Percentiles rank a stretch among this genome's conserved stretches.
These are phyloP conservation scores for Orbilia brochopaga DNA, from an alignment of 2,329 filamentous ascomycete species.

Conservation along the genomic window DNA sequence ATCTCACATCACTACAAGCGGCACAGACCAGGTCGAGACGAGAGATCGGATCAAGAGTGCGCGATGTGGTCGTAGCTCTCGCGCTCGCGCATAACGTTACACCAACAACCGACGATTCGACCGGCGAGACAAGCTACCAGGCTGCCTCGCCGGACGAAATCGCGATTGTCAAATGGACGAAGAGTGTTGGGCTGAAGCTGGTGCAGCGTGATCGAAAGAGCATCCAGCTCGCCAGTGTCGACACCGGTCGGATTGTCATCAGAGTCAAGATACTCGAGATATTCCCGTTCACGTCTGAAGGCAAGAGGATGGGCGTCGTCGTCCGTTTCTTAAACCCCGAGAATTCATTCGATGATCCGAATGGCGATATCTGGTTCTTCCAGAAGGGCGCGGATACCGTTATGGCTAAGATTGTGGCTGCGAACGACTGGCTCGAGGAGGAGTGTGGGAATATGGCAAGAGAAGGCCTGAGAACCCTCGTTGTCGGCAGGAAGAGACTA, in stretches of 20 bases:
- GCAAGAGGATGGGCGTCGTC: constrained; percentile 97
- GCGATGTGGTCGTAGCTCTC: constrained; percentile 88
- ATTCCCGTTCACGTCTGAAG: constrained; percentile 96
- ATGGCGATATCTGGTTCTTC: constrained; percentile 94
- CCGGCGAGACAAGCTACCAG: constrained; percentile 78
- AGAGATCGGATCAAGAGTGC: constrained; percentile 90
- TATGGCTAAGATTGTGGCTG: constrained; percentile 92
- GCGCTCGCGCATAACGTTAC: constrained; percentile 98
- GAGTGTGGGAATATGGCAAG: constrained; percentile 99
- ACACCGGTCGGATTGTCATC: constrained; percentile 75
- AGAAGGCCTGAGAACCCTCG: constrained; percentile 89
- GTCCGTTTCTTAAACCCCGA: constrained; percentile 74
- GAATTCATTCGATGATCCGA: constrained; percentile 61
- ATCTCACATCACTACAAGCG: constrained; percentile 56
- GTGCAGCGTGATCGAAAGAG: constrained; percentile 83
- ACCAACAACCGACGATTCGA: constrained; percentile 81
- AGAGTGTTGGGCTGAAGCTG: constrained; percentile 84
- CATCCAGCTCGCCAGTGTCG: constrained; percentile 80
- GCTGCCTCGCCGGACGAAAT: constrained; percentile 98
- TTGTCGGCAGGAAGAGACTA: constrained; percentile 89
- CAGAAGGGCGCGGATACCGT: constrained; percentile 98
- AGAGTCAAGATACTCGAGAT: constrained; percentile 88
- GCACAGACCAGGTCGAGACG: constrained; percentile 80
- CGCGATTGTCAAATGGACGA: constrained; percentile 94
- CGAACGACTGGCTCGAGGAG: constrained; percentile 98